Evolutionary conservation across 495 filamentous ascomycete species (phyloP), one percentile per base, ranked within the genome.

Genomic region (Xylaria acuta): DNA sequence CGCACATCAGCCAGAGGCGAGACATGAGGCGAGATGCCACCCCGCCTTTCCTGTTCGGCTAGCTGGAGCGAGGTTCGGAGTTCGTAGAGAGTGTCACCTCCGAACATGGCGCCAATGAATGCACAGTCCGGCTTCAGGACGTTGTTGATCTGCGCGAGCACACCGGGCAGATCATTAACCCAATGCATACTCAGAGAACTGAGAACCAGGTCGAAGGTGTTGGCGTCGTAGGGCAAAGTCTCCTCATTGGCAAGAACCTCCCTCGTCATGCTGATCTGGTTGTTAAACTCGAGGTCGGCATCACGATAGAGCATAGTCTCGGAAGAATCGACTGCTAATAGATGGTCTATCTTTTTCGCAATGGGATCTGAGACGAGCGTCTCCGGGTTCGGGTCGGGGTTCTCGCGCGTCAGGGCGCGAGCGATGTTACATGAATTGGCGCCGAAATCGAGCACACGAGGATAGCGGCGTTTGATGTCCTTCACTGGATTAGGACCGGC

Each of bases 341-440:
- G 86, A 65, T 91, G 85, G 8, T 85, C 81, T 53, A 99, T 90
- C 30, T 91, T 88, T 25, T 83, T 84, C 8, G 90, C 80, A 43
- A 97, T 84, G 1, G 93, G 91, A 16, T 89, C 86, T 14, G 90
- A 85, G n/a, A 79, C 74, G 49, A 86, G 82, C 1, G 78, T 77
- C 47, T 84, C 78, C 14, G 83, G 80, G 71, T 88, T 85, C 3
- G 88, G 85, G 75, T 92, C 89, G 7, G 89, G 88, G 79, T 91
- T 85, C 45, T 90, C 87, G n/a, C 84, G 85, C 27, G 91, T 91
- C 18, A 98, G 86, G 60, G 90, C 90, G 67, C 89, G 88, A 8
- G 94, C 96, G 77, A 99, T 92, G 83, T 97, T 96, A 86, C 95
- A 97, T 69, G 94, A 90, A 80, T 98, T 97, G 72, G 97, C 95